Percentiles rank a stretch among this genome's conserved stretches.
phyloP scores from a whole-genome alignment of 2,329 filamentous ascomycete species.

The Trichophaea hybrida region DNA sequence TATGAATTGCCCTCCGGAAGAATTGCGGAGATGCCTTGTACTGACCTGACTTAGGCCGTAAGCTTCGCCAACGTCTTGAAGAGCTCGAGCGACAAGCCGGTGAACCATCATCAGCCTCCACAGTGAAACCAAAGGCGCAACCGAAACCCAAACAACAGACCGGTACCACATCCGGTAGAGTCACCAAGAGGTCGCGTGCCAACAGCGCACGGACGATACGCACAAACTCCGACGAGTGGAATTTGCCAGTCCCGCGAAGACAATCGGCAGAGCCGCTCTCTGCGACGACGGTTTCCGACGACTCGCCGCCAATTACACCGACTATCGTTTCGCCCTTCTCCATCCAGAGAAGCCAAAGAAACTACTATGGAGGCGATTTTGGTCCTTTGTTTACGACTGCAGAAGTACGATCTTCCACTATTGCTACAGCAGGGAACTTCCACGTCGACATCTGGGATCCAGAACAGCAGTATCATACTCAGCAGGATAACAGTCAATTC shows the following conservation, averaged over 20 bases:
- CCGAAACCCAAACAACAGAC: background rate
- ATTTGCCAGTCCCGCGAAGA: background rate
- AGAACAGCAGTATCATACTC: background rate
- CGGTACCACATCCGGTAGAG: background rate
- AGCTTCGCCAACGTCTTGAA: constrained; percentile 20
- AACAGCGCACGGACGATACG: background rate
- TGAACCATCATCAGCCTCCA: background rate
- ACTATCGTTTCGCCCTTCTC: background rate
- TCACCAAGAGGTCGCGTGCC: background rate
- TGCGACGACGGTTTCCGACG: constrained; percentile 1
- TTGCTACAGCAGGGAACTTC: background rate
- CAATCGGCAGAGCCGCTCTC: background rate
- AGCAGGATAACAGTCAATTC: background rate
- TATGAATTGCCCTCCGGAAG: constrained; percentile 38
- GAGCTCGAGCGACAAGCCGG: constrained; percentile 22
- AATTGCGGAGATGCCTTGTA: constrained; percentile 5
- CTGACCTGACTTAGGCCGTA: constrained; percentile 12
- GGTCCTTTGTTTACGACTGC: constrained; percentile 11
- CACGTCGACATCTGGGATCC: background rate
- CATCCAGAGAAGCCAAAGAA: background rate
- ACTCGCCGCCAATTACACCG: background rate
- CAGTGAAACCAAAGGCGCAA: background rate
- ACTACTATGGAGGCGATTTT: constrained; percentile 19
- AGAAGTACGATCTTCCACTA: background rate
- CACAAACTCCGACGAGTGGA: background rate